A percentile compares a stretch with the other conserved stretches of the same genome.
Evolutionary conservation across 768 basidiomycete genomes (phyloP).

Genomic region (Crassisporium funariophilum): DNA sequence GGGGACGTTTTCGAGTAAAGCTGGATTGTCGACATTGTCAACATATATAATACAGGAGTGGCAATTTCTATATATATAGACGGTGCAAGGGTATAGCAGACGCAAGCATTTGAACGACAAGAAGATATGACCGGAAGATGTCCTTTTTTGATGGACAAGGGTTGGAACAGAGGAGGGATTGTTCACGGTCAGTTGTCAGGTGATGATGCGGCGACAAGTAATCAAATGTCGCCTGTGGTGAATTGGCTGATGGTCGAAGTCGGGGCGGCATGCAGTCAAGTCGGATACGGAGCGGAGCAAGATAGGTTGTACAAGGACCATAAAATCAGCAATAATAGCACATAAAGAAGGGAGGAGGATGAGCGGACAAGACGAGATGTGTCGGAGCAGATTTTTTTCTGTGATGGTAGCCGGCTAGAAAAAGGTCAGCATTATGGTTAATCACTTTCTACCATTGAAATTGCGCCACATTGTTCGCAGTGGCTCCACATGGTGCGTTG

Average conservation of each 20-base stretch:
- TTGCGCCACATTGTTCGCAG: constrained; percentile 87
- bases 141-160: too few relatives aligned
- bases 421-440: constrained; percentile 32
- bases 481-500: constrained; percentile 85
- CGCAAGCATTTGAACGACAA: constrained; percentile 9
- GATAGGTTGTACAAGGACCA: constrained; percentile 14
- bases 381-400: constrained; percentile 7
- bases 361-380: constrained; percentile 8
- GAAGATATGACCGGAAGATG: constrained; percentile 13
- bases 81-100: constrained; percentile 11
- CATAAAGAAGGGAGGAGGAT: constrained; percentile 16
- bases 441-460: constrained; percentile 84
- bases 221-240: neutral
- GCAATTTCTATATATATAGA: constrained; percentile 17
- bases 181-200: constrained; percentile 1
- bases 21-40: constrained; percentile 12
- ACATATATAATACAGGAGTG: constrained; percentile 17
- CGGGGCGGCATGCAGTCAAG: constrained; percentile 10
- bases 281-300: constrained; percentile 13
- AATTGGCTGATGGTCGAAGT: neutral
- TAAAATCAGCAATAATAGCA: constrained; percentile 24
- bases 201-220: neutral
- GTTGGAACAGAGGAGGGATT: neutral
- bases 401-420: constrained; percentile 16
- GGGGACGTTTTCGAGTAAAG: neutral